Evolutionary conservation across 768 basidiomycete species (phyloP).

Genomic region (Pulveroboletus sp.): DNA sequence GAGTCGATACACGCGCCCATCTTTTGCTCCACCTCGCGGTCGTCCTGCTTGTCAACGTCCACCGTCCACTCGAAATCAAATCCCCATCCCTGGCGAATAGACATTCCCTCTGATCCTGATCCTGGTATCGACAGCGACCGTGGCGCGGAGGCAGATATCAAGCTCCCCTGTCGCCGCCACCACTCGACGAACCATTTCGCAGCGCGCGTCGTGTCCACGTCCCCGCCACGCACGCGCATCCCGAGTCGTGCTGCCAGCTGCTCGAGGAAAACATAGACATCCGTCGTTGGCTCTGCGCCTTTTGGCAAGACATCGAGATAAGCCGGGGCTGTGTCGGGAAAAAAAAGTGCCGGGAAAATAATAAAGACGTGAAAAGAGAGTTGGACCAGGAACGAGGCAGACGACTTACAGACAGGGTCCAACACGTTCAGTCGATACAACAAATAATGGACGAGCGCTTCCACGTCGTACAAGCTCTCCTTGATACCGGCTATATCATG

Average conservation of each 20-base stretch:
- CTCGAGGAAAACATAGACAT: conserved; percentile 65
- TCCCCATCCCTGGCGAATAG: conserved; percentile 67
- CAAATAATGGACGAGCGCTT: conserved; percentile 83
- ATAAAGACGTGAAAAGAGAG: conserved; percentile 6
- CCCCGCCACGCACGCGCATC: conserved; percentile 79
- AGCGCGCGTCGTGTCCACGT: conserved; percentile 66
- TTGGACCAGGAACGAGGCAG: not conserved
- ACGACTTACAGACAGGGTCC: conserved; percentile 61
- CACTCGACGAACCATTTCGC: conserved; percentile 80
- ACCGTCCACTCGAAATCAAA: conserved; percentile 78
- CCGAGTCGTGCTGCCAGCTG: conserved; percentile 71
- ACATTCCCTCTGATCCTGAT: not conserved
- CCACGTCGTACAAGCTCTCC: conserved; percentile 84
- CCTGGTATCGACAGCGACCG: conserved; percentile 9
- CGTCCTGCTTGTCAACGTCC: conserved; percentile 9
- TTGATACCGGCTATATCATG: conserved; percentile 80
- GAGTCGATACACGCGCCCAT: conserved; percentile 72
- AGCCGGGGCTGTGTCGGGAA: conserved; percentile 58
- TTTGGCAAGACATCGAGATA: conserved; percentile 64
- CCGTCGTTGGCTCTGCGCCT: conserved; percentile 53
- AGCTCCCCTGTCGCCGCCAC: conserved; percentile 79
- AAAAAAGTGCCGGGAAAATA: no score
- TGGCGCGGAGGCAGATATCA: conserved; percentile 47
- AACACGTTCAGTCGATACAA: conserved; percentile 81
- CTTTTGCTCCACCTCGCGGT: conserved; percentile 46